Evolutionary conservation across 2,329 filamentous ascomycete species (phyloP).

Genomic region (Sporothrix brasiliensis): DNA sequence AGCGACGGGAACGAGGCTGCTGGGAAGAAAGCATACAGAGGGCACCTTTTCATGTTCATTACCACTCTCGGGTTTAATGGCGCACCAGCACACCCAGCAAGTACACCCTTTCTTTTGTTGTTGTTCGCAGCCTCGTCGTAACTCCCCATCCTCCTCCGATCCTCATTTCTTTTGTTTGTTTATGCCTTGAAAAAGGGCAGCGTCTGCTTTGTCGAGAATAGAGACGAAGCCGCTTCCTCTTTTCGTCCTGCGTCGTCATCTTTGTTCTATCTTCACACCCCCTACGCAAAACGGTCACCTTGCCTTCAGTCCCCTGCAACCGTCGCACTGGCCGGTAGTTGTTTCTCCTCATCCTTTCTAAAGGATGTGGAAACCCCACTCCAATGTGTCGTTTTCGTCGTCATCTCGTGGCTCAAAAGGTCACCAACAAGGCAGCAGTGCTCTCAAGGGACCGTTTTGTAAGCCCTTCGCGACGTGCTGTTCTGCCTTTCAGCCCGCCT

Average conservation of each 20-base stretch:
- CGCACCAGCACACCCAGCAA: neutral
- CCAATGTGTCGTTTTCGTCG: neutral
- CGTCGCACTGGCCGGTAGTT: neutral
- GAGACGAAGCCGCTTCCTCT: neutral
- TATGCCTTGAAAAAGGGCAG: neutral
- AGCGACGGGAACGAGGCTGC: neutral
- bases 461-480: neutral
- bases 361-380: neutral
- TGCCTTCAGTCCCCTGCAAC: neutral
- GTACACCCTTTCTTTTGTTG: neutral
- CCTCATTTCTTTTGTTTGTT: neutral
- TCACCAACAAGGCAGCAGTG: neutral
- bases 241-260: neutral
- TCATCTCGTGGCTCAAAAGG: neutral
- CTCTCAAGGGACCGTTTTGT: neutral
- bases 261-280: conserved; percentile 1
- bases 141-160: neutral
- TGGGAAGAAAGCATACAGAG: neutral
- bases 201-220: neutral
- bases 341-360: neutral
- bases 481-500: conserved; percentile 16
- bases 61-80: conserved; percentile 10
- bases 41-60: neutral
- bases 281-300: neutral
- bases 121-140: conserved; percentile 11